Evolutionary conservation across 352 stramenopile genomes (phyloP).

Genomic region (Globisporangium takayamanum): DNA sequence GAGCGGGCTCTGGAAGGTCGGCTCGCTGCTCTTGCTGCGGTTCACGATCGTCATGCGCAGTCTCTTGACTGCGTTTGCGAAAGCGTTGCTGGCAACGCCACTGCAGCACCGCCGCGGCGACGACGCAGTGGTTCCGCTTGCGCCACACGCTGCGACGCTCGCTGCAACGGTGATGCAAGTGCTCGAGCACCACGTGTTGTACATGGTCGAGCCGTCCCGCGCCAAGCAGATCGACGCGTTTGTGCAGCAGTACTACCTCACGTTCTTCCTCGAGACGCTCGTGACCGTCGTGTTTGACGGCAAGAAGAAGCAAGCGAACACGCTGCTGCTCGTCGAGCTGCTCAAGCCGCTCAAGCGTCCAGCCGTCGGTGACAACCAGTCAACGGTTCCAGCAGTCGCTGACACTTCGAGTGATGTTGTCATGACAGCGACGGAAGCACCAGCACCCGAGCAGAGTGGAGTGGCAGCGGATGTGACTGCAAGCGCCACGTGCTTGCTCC

Average conservation of each 20-base stretch:
- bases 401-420: slow-evolving; percentile 20
- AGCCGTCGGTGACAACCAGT: background rate
- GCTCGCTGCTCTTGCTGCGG: slow-evolving; percentile 67
- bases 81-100: slow-evolving; percentile 55
- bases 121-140: slow-evolving; percentile 44
- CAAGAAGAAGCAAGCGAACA: slow-evolving; percentile 76
- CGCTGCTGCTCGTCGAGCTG: slow-evolving; percentile 58
- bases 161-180: slow-evolving; percentile 36
- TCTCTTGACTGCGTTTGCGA: slow-evolving; percentile 55
- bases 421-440: background rate
- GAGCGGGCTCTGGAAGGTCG: slow-evolving; percentile 71
- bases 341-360: slow-evolving; percentile 31
- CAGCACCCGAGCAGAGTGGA: background rate
- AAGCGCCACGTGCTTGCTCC: slow-evolving; percentile 29
- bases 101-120: slow-evolving; percentile 64
- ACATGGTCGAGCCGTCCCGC: slow-evolving; percentile 32
- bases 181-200: slow-evolving; percentile 45
- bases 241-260: slow-evolving; percentile 69
- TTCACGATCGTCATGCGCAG: slow-evolving; percentile 69
- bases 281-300: slow-evolving; percentile 64
- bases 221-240: slow-evolving; percentile 48
- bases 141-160: slow-evolving; percentile 49
- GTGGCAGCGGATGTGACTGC: slow-evolving; percentile 5
- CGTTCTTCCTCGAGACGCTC: slow-evolving; percentile 76
- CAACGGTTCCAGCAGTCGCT: slow-evolving; percentile 18